Percentiles rank a stretch among this genome's conserved stretches.
Evolutionary conservation across 129 eudicot species (phyloP).

Genomic region (Chrysanthemum seticuspe): DNA sequence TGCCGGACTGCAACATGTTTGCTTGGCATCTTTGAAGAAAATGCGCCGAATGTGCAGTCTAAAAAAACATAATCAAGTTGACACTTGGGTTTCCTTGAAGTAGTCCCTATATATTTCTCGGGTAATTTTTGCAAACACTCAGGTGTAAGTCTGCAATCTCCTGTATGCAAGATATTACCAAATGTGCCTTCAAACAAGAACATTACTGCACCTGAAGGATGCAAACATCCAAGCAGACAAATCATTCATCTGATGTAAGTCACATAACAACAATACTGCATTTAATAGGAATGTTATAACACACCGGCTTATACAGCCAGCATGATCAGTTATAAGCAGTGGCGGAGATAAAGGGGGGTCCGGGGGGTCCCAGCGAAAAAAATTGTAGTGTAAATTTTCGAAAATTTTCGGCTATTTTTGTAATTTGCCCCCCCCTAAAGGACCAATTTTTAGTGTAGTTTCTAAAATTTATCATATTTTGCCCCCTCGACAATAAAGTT

Average conservation of each 20-base stretch:
- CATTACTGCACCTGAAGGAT: slow-evolving; percentile 84
- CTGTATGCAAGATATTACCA: slow-evolving; percentile 86
- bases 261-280: no score
- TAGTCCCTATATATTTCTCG: slow-evolving; percentile 60
- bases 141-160: slow-evolving; percentile 83
- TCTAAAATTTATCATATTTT: no score
- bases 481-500: no score
- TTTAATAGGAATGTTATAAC: no score
- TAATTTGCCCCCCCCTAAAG: no score
- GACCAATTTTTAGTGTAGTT: no score
- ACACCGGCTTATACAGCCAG: no score
- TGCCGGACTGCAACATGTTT: slow-evolving; percentile 63
- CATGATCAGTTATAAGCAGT: no score
- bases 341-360: no score
- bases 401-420: no score
- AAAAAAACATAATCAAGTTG: slow-evolving; percentile 77
- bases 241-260: slow-evolving; percentile 3
- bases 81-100: slow-evolving; percentile 51
- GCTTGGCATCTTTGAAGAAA: slow-evolving; percentile 62
- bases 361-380: no score
- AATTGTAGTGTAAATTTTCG: no score
- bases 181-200: slow-evolving; percentile 79
- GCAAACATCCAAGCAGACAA: slow-evolving; percentile 24
- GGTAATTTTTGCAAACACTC: slow-evolving; percentile 82
- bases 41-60: slow-evolving; percentile 87